These are phyloP conservation scores for Ceraceosorus bombacis DNA, from an alignment of 1,284 basidiomycete species.

Conservation along the genomic window DNA sequence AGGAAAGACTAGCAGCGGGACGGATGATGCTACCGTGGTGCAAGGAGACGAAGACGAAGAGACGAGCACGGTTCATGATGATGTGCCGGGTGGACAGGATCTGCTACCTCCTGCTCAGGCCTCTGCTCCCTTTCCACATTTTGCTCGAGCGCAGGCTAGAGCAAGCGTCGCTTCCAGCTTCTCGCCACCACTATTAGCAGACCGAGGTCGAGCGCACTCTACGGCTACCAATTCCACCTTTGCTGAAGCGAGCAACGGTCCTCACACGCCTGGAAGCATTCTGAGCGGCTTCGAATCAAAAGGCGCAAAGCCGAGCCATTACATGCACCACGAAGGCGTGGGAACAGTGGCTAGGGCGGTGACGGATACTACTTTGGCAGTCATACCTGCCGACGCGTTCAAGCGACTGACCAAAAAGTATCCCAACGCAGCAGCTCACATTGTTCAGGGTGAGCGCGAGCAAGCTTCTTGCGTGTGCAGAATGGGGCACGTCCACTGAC, in stretches of 20 bases:
- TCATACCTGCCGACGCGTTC: slow-evolving; percentile 97
- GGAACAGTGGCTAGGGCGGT: slow-evolving; percentile 71
- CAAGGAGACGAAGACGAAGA: not conserved
- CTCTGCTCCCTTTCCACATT: slow-evolving; percentile 30
- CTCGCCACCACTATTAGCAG: slow-evolving; percentile 1
- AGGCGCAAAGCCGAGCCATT: slow-evolving; percentile 13
- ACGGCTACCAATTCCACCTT: not conserved
- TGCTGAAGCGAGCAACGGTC: no score
- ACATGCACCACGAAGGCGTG: slow-evolving; percentile 16
- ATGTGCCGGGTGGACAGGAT: slow-evolving; percentile 11
- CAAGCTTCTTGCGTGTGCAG: no score
- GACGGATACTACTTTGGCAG: slow-evolving; percentile 91
- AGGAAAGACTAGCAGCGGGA: not conserved
- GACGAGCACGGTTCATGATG: not conserved
- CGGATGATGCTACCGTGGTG: slow-evolving; percentile 8
- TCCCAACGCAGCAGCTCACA: slow-evolving; percentile 92
- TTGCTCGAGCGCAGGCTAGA: slow-evolving; percentile 10
- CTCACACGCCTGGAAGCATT: slow-evolving; percentile 32
- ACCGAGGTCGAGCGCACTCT: slow-evolving; percentile 3
- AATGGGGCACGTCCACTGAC: no score
- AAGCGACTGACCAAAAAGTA: slow-evolving; percentile 80
- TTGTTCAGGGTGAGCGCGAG: slow-evolving; percentile 61
- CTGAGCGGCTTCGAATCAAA: slow-evolving; percentile 19
- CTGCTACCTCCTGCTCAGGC: slow-evolving; percentile 37
- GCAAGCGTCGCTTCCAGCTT: not conserved